Evolutionary conservation across 192 early-diverging fungal species (phyloP).

Genomic region (Linnemannia hyalina): DNA sequence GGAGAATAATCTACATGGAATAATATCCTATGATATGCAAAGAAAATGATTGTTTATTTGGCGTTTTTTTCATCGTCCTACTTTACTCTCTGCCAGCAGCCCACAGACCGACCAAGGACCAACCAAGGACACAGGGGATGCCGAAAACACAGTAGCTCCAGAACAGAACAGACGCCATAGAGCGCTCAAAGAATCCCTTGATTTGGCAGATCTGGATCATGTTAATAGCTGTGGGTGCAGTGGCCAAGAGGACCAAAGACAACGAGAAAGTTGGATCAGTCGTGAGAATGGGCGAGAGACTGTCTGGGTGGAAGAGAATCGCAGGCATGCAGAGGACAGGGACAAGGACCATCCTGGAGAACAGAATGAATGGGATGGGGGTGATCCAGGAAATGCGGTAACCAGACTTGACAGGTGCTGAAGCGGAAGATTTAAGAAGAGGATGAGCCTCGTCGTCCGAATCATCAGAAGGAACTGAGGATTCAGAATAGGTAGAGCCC

Average conservation of each 20-base stretch:
- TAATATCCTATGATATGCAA: neutral
- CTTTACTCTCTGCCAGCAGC: conserved; percentile 22
- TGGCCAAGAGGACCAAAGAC: conserved; percentile 71
- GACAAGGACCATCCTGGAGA: conserved; percentile 36
- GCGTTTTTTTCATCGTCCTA: neutral
- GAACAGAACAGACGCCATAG: conserved; percentile 76
- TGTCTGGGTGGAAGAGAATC: conserved; percentile 44
- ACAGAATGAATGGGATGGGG: conserved; percentile 30
- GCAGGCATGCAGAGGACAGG: conserved; percentile 37
- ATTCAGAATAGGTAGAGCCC: conserved; percentile 12
- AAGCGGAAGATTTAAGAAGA: neutral
- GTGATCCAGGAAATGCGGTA: conserved; percentile 29
- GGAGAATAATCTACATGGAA: neutral
- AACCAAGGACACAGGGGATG: conserved; percentile 46
- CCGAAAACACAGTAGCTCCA: conserved; percentile 71
- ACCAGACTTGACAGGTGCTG: neutral
- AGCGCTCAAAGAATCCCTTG: conserved; percentile 76
- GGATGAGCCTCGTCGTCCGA: conserved; percentile 10
- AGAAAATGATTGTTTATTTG: neutral
- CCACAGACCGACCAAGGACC: conserved; percentile 19
- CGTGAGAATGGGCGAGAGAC: conserved; percentile 59
- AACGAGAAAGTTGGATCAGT: conserved; percentile 76
- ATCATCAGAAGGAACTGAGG: conserved; percentile 7
- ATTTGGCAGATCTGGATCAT: conserved; percentile 79
- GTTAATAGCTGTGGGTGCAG: conserved; percentile 79